Evolutionary conservation across 768 basidiomycete species (phyloP), one percentile per base, ranked within the genome.

Genomic region (Favolaschia claudopus): DNA sequence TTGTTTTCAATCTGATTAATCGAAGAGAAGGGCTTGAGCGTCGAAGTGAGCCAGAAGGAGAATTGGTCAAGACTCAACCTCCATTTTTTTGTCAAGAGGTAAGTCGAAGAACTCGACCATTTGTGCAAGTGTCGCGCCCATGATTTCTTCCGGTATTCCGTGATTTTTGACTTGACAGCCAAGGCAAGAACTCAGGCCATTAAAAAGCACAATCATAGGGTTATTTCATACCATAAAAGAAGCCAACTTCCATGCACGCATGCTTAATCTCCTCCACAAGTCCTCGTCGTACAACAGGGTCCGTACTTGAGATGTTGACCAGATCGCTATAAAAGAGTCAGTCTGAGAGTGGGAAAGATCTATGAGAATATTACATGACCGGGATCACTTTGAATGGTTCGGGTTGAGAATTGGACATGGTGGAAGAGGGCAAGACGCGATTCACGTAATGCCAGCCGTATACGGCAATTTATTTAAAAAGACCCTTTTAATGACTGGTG

Each of bases 181-280:
- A 22, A 5, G 10, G 38, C n/a, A 36, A 7, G 31, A 29, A 24
- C 27, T 4, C 17, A 19, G 24, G 20, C 24, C 31, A 17, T 44
- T 13, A 36, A 38, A 9, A 28, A 25, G 39, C 31, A n/a, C 17
- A n/a, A 8, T 7, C 22, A 47, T 29, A 27, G 34, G 34, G 7
- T 20, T 15, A 15, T 8, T 25, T 24, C 31, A 7, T 2, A 90
- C 89, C 84, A 66, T 95, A 95, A 71, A 95, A 91, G 70, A 96
- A 95, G 1, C 93, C 93, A 7, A 92, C 91, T 48, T 85, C 81
- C 53, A 92, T 86, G 63, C 91, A 93, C 0, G 93, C 93, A 63
- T 90, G 81, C 50, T 89, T 79, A 38, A 95, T 82, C 62, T 84
- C 73, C 22, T 74, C 67, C 0, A 86, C 91, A 1, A 94, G 72